Evolutionary conservation across 2,329 filamentous ascomycete species (phyloP).

Genomic region (Botrytis fragariae): DNA sequence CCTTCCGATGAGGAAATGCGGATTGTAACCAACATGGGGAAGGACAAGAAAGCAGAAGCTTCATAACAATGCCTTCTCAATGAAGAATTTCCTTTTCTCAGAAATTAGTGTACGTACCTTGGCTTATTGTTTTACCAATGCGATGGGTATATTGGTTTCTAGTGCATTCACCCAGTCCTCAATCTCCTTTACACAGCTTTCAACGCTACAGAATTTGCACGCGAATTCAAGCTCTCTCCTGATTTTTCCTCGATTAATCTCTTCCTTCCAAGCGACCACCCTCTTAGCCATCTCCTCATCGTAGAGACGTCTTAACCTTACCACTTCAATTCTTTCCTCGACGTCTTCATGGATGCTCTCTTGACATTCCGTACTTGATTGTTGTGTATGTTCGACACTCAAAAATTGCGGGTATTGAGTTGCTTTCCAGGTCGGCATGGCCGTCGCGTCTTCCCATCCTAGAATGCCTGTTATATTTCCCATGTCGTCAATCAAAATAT

Average conservation of each 20-base stretch:
- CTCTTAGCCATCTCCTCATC: neutral
- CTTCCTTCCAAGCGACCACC: neutral
- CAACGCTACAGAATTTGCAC: slow-evolving; percentile 4
- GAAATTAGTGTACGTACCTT: neutral
- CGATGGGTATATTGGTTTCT: neutral
- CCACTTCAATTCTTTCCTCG: neutral
- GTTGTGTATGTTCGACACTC: neutral
- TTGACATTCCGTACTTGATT: neutral
- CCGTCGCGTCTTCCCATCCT: neutral
- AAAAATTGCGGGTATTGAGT: neutral
- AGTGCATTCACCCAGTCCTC: neutral
- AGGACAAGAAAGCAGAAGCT: slow-evolving; percentile 6
- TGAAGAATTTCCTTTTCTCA: neutral
- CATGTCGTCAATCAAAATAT: neutral
- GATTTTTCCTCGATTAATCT: neutral
- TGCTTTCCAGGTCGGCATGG: neutral
- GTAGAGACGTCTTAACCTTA: neutral
- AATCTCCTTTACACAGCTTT: neutral
- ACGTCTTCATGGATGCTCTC: neutral
- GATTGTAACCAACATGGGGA: neutral
- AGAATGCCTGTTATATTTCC: neutral
- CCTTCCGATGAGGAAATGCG: slow-evolving; percentile 8
- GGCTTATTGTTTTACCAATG: neutral
- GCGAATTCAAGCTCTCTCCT: slow-evolving; percentile 7
- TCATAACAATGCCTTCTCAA: neutral